These are phyloP conservation scores for Oryza officinalis DNA, from an alignment of 176 grass and related monocot genomes.

Conservation along the genomic window DNA sequence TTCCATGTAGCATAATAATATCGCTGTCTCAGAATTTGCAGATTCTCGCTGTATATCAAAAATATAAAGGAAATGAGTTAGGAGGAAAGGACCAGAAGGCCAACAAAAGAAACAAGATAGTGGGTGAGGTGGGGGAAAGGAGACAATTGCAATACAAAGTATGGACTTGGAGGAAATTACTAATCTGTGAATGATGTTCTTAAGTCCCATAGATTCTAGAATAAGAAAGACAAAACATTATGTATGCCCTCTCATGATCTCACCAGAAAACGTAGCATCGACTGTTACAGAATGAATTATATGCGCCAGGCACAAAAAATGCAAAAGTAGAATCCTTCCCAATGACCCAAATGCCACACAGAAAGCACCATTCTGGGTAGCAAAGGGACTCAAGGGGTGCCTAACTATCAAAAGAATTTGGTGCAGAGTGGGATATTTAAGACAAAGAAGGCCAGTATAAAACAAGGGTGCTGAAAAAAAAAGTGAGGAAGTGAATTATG, in stretches of 20 bases:
- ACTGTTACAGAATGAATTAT: neutral
- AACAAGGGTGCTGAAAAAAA: neutral
- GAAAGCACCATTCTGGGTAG: neutral
- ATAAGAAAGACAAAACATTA: neutral
- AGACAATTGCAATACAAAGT: neutral
- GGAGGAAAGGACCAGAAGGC: neutral
- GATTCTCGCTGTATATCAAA: slow-evolving; percentile 67
- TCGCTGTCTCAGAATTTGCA: slow-evolving; percentile 87
- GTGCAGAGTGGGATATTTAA: neutral
- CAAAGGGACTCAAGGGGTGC: neutral
- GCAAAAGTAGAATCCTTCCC: neutral
- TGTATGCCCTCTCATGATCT: neutral
- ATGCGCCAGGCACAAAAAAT: neutral
- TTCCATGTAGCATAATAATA: slow-evolving; percentile 99
- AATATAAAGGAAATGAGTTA: slow-evolving; percentile 22
- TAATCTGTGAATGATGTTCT: neutral
- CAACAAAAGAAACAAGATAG: slow-evolving; percentile 9
- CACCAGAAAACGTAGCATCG: neutral
- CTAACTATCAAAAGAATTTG: neutral
- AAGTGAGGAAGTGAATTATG: neutral
- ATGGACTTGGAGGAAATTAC: neutral
- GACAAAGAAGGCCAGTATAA: neutral
- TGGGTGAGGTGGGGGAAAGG: neutral
- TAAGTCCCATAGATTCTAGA: neutral
- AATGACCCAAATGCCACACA: neutral